These are phyloP conservation scores for Dichomitus squalens DNA, from an alignment of 1,284 basidiomycete genomes.

Conservation along the genomic window DNA sequence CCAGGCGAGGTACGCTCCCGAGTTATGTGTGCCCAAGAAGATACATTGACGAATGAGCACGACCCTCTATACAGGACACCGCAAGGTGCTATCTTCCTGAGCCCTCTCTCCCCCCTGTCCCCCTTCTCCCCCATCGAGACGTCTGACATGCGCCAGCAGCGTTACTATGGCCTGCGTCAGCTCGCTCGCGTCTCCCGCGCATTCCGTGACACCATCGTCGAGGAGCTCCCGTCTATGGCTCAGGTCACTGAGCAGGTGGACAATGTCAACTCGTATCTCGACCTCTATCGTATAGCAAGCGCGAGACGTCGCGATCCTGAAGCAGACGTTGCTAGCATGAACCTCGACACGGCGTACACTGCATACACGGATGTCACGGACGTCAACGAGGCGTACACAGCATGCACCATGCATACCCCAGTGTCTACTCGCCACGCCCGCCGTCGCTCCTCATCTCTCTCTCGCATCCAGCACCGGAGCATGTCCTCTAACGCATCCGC, in stretches of 20 bases:
- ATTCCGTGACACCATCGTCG: conserved; percentile 23
- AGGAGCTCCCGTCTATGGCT: conserved; percentile 29
- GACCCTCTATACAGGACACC: not conserved
- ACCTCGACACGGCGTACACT: conserved; percentile 9
- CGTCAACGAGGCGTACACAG: conserved; percentile 2
- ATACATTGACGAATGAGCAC: not conserved
- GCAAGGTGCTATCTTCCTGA: conserved; percentile 13
- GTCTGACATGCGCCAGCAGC: conserved; percentile 16
- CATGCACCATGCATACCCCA: conserved; percentile 1
- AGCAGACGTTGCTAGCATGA: not conserved
- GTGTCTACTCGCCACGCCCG: not conserved
- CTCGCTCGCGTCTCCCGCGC: conserved; percentile 27
- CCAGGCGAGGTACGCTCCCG: not conserved
- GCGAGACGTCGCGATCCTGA: not conserved
- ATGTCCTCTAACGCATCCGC: not conserved
- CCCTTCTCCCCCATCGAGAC: conserved; percentile 24
- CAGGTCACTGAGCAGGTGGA: conserved; percentile 24
- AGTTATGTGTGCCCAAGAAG: not conserved
- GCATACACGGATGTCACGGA: not conserved
- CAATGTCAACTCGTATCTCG: conserved; percentile 30
- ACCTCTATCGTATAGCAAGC: conserved; percentile 30
- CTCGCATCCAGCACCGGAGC: conserved; percentile 17
- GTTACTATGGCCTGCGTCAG: conserved; percentile 27
- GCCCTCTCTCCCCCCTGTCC: conserved; percentile 21
- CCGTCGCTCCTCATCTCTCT: conserved; percentile 30